phyloP scores from a whole-genome alignment of 2,329 filamentous ascomycete genomes.

The Dichotomopilus funicola region DNA sequence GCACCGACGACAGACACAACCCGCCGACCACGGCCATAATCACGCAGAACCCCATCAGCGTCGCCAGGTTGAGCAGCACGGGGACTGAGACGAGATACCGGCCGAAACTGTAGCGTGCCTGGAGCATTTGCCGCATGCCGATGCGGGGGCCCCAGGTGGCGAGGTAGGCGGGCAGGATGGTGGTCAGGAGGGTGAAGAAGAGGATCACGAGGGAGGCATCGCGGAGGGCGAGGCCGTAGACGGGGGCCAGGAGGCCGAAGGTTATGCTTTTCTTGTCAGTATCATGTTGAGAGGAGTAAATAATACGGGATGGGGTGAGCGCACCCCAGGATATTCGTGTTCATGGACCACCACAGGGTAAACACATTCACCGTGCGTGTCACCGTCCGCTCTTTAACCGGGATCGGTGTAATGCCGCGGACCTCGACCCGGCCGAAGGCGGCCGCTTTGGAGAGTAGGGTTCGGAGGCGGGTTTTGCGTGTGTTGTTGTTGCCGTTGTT shows the following conservation, averaged over 20 bases:
- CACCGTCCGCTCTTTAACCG: slow-evolving; percentile 35
- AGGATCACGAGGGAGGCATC: slow-evolving; percentile 54
- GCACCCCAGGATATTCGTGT: slow-evolving; percentile 41
- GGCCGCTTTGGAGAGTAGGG: slow-evolving; percentile 5
- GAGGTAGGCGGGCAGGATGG: slow-evolving; percentile 49
- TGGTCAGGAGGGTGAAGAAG: slow-evolving; percentile 55
- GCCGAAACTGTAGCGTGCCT: slow-evolving; percentile 57
- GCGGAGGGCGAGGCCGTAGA: slow-evolving; percentile 47
- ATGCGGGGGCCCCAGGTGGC: slow-evolving; percentile 54
- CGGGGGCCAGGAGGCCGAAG: slow-evolving; percentile 57
- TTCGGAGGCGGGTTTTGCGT: background rate
- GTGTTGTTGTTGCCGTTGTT: no score
- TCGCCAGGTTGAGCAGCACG: slow-evolving; percentile 56
- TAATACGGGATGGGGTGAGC: no score
- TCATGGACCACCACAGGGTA: slow-evolving; percentile 44
- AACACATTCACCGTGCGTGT: slow-evolving; percentile 40
- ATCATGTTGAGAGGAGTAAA: background rate
- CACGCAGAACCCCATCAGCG: slow-evolving; percentile 56
- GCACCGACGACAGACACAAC: slow-evolving; percentile 50
- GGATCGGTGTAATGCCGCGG: slow-evolving; percentile 39
- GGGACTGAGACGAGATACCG: slow-evolving; percentile 53
- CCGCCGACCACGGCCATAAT: slow-evolving; percentile 56
- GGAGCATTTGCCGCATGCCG: slow-evolving; percentile 60
- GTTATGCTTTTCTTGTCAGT: slow-evolving; percentile 40
- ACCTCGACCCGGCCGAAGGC: slow-evolving; percentile 35